These are phyloP conservation scores for Periconia sp. DNA, from an alignment of 2,329 filamentous ascomycete genomes.

Conservation along the genomic window DNA sequence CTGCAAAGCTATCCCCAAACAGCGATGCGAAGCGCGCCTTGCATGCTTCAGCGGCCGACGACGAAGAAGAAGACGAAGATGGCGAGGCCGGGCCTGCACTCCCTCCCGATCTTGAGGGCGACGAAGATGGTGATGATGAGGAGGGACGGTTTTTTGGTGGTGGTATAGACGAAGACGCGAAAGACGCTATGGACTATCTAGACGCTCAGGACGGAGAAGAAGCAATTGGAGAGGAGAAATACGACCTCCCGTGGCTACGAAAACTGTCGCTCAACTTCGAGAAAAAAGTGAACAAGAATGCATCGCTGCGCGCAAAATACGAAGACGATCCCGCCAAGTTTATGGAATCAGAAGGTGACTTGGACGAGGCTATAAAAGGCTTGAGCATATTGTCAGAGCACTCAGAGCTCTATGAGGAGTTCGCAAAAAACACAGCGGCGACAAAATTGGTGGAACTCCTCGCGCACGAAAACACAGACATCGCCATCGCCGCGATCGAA, in stretches of 20 bases:
- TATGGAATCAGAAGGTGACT: constrained; percentile 82
- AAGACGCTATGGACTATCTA: constrained; percentile 84
- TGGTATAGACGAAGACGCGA: constrained; percentile 79
- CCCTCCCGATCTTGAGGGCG: constrained; percentile 58
- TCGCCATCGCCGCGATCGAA: constrained; percentile 88
- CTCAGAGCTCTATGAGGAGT: constrained; percentile 77
- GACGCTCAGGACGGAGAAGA: constrained; percentile 65
- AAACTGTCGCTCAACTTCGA: constrained; percentile 82
- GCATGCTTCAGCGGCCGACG: constrained; percentile 53
- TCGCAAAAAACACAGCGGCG: constrained; percentile 73
- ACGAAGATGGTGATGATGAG: constrained; percentile 67
- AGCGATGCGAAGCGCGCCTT: constrained; percentile 53
- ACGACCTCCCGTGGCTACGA: constrained; percentile 82
- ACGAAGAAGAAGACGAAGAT: constrained; percentile 47
- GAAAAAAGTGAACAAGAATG: constrained; percentile 86
- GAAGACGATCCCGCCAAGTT: constrained; percentile 76
- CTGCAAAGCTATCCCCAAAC: constrained; percentile 56
- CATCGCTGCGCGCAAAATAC: constrained; percentile 82
- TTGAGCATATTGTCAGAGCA: constrained; percentile 87
- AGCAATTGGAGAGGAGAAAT: constrained; percentile 65
- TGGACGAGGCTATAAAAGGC: constrained; percentile 84
- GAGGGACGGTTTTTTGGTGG: constrained; percentile 96
- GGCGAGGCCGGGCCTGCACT: constrained; percentile 56
- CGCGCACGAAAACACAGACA: constrained; percentile 95
- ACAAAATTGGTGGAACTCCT: constrained; percentile 77